These are phyloP conservation scores for Simplicillium sp. DNA, from an alignment of 2,329 filamentous ascomycete species.

Conservation along the genomic window DNA sequence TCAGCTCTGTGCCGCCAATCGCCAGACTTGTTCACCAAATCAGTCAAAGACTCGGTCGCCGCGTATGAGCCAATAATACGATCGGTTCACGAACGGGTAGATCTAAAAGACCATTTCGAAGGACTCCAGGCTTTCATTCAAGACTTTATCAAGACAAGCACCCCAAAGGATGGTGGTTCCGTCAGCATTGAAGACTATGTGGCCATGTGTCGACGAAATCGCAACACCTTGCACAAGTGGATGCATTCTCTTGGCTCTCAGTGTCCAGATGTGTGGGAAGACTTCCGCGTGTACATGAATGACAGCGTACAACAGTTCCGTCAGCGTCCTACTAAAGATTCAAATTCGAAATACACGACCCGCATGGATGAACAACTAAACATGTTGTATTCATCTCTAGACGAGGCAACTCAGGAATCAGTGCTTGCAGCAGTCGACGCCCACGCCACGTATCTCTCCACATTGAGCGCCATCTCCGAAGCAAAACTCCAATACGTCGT, in stretches of 20 bases:
- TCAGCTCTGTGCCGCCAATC: constrained; percentile 55
- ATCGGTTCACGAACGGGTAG: constrained; percentile 58
- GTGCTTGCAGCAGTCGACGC: constrained; percentile 46
- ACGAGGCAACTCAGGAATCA: constrained; percentile 29
- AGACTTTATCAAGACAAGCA: constrained; percentile 56
- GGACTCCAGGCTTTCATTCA: constrained; percentile 60
- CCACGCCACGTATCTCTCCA: constrained; percentile 50
- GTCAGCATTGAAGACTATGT: constrained; percentile 63
- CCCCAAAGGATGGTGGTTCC: constrained; percentile 24
- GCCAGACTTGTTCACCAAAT: constrained; percentile 64
- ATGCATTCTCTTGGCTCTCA: constrained; percentile 60
- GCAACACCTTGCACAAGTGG: constrained; percentile 56
- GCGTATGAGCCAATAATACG: constrained; percentile 70
- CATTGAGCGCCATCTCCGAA: constrained; percentile 43
- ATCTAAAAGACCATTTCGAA: constrained; percentile 59
- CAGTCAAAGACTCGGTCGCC: constrained; percentile 52
- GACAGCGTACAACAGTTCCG: constrained; percentile 47
- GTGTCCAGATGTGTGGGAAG: constrained; percentile 54
- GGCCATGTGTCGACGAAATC: constrained; percentile 53
- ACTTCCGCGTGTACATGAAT: constrained; percentile 53
- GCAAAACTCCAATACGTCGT: constrained; percentile 49
- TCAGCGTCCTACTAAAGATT: constrained; percentile 24
- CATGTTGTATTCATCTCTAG: constrained; percentile 34
- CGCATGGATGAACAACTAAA: constrained; percentile 29
- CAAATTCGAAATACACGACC: constrained; percentile 13